Evolutionary conservation across 2,329 filamentous ascomycete genomes (phyloP).

Genomic region (Penicillium italicum): DNA sequence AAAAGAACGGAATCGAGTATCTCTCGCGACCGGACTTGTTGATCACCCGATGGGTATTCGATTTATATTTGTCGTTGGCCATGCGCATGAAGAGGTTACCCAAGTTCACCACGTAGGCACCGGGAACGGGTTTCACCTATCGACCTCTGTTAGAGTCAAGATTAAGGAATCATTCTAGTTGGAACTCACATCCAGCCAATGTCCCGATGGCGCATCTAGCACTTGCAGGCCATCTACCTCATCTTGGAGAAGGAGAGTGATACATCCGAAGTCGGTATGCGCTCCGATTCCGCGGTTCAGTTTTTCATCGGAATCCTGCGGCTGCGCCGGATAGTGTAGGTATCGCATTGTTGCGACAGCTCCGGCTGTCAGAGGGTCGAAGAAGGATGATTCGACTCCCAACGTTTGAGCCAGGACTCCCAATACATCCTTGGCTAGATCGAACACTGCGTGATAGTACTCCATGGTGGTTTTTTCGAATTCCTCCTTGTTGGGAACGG

Average conservation of each 20-base stretch:
- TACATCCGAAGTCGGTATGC: slow-evolving; percentile 44
- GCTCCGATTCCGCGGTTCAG: slow-evolving; percentile 43
- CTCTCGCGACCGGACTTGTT: slow-evolving; percentile 40
- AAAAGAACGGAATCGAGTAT: slow-evolving; percentile 45
- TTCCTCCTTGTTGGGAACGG: slow-evolving; percentile 21
- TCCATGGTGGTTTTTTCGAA: slow-evolving; percentile 40
- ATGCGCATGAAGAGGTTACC: slow-evolving; percentile 43
- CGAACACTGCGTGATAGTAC: slow-evolving; percentile 41
- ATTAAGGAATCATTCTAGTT: no score
- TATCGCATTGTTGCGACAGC: slow-evolving; percentile 43
- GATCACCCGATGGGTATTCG: slow-evolving; percentile 43
- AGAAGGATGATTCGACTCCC: slow-evolving; percentile 37
- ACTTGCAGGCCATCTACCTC: slow-evolving; percentile 40
- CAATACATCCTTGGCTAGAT: slow-evolving; percentile 42
- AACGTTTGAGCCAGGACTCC: slow-evolving; percentile 42
- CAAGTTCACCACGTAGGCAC: slow-evolving; percentile 33
- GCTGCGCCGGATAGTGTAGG: slow-evolving; percentile 44
- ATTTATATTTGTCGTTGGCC: slow-evolving; percentile 44
- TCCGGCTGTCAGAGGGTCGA: slow-evolving; percentile 34
- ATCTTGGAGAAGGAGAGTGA: slow-evolving; percentile 44
- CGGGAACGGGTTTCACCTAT: slow-evolving; percentile 27
- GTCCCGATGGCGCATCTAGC: slow-evolving; percentile 24
- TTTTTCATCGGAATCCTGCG: slow-evolving; percentile 35
- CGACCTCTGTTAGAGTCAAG: neutral
- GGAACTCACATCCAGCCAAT: slow-evolving; percentile 34